A percentile compares a stretch with the other conserved stretches of the same genome.
These are phyloP conservation scores for Adansonia rubrostipa DNA, from an alignment of 441 rosid species.

Conservation along the genomic window DNA sequence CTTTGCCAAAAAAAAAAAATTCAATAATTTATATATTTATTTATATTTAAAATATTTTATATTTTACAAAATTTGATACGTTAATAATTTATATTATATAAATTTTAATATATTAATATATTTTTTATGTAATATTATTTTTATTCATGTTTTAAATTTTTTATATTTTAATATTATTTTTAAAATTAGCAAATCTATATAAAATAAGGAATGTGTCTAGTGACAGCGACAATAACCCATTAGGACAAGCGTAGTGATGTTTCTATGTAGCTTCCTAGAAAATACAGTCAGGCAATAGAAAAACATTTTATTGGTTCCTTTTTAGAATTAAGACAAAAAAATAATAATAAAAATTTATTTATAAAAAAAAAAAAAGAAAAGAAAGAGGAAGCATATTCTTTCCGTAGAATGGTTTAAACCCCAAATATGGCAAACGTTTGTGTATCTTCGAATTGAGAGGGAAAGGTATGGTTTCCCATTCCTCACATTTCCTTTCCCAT, in stretches of 20 bases:
- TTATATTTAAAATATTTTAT: too few relatives aligned
- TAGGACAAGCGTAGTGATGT: background rate
- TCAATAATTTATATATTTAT: too few relatives aligned
- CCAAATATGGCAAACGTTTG: conserved; percentile 1
- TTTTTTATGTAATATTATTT: too few relatives aligned
- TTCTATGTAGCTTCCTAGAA: conserved; percentile 22
- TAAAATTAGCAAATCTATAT: too few relatives aligned
- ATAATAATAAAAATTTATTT: too few relatives aligned
- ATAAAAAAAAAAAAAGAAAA: too few relatives aligned
- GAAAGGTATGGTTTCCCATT: background rate
- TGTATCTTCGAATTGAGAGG: background rate
- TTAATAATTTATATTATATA: too few relatives aligned
- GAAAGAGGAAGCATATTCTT: background rate
- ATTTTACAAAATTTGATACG: too few relatives aligned
- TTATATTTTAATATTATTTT: too few relatives aligned
- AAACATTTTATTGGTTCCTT: background rate
- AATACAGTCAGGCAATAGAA: background rate
- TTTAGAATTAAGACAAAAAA: background rate
- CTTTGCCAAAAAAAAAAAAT: too few relatives aligned
- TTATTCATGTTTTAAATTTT: too few relatives aligned
- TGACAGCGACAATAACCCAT: background rate
- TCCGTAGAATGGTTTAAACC: background rate
- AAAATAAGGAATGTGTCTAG: background rate
- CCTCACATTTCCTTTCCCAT: background rate
- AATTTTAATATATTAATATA: too few relatives aligned